Evolutionary conservation across 352 stramenopile species (phyloP).

Genomic region (Globisporangium carolinianum): DNA sequence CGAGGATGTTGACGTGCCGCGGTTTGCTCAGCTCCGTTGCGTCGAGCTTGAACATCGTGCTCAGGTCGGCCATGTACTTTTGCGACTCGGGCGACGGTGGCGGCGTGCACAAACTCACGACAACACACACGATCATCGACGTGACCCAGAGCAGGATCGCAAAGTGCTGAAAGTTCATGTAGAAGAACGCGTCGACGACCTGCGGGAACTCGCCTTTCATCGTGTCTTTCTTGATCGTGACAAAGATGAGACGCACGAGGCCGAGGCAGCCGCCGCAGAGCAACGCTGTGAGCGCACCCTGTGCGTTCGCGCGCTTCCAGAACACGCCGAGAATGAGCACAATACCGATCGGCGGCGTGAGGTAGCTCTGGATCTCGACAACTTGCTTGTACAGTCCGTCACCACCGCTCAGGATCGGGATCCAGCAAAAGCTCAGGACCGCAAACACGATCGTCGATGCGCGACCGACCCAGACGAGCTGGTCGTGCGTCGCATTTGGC

Average conservation of each 20-base stretch:
- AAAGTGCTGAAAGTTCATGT: slow-evolving; percentile 73
- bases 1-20: slow-evolving; percentile 36
- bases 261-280: slow-evolving; percentile 39
- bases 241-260: slow-evolving; percentile 45
- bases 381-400: slow-evolving; percentile 56
- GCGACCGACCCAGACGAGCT: slow-evolving; percentile 55
- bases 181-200: slow-evolving; percentile 48
- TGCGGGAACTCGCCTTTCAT: slow-evolving; percentile 31
- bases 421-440: slow-evolving; percentile 53
- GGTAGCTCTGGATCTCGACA: slow-evolving; percentile 57
- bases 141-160: slow-evolving; percentile 48
- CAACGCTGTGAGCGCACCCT: slow-evolving; percentile 41
- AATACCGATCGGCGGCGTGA: slow-evolving; percentile 54
- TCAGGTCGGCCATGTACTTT: slow-evolving; percentile 48
- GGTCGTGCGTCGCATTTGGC: slow-evolving; percentile 42
- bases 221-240: slow-evolving; percentile 40
- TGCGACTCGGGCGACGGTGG: slow-evolving; percentile 27
- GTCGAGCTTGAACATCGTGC: slow-evolving; percentile 45
- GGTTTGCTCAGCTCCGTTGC: slow-evolving; percentile 40
- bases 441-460: slow-evolving; percentile 41
- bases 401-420: slow-evolving; percentile 52
- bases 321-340: slow-evolving; percentile 47
- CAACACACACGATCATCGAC: slow-evolving; percentile 35
- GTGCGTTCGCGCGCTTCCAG: slow-evolving; percentile 43
- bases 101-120: slow-evolving; percentile 40